A percentile compares a stretch with the other conserved stretches of the same genome.
Evolutionary conservation across 352 stramenopile genomes (phyloP).

Genomic region (Globisporangium ultimum): DNA sequence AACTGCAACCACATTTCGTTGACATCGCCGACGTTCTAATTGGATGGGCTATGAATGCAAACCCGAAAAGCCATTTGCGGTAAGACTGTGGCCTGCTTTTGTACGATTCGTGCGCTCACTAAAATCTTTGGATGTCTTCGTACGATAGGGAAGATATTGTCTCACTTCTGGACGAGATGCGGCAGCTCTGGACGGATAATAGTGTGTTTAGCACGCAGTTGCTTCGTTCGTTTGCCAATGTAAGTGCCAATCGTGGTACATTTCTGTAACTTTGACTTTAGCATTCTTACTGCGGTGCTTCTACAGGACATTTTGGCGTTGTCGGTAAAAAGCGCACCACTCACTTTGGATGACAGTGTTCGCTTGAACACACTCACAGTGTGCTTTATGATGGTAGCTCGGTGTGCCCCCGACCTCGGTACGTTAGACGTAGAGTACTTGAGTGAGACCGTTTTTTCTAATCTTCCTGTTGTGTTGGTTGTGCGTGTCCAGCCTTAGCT

Average conservation of each 20-base stretch:
- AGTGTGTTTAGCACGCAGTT: constrained; percentile 70
- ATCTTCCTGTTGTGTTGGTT: constrained; percentile 10
- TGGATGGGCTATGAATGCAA: constrained; percentile 58
- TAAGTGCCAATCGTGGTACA: constrained; percentile 14
- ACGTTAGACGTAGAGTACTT: constrained; percentile 6
- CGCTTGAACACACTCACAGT: constrained; percentile 37
- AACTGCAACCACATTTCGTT: constrained; percentile 66
- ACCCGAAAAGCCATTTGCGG: constrained; percentile 29
- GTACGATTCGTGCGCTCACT: not conserved
- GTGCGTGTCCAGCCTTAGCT: constrained; percentile 4
- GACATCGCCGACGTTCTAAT: constrained; percentile 68
- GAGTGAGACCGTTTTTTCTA: not conserved
- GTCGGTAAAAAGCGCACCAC: constrained; percentile 19
- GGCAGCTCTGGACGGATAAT: constrained; percentile 59
- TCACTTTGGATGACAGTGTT: constrained; percentile 22
- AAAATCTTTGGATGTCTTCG: not conserved
- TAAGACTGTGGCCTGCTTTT: constrained; percentile 12
- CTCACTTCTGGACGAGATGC: constrained; percentile 38
- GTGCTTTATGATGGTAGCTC: constrained; percentile 60
- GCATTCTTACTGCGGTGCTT: not conserved
- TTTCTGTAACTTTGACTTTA: constrained; percentile 3
- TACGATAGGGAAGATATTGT: constrained; percentile 44
- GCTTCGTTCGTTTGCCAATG: constrained; percentile 53
- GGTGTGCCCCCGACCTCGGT: constrained; percentile 45
- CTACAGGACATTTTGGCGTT: constrained; percentile 48